Evolutionary conservation across 1,284 basidiomycete species (phyloP), one percentile per base, ranked within the genome.

Genomic region (Tilletiaria anomala): DNA sequence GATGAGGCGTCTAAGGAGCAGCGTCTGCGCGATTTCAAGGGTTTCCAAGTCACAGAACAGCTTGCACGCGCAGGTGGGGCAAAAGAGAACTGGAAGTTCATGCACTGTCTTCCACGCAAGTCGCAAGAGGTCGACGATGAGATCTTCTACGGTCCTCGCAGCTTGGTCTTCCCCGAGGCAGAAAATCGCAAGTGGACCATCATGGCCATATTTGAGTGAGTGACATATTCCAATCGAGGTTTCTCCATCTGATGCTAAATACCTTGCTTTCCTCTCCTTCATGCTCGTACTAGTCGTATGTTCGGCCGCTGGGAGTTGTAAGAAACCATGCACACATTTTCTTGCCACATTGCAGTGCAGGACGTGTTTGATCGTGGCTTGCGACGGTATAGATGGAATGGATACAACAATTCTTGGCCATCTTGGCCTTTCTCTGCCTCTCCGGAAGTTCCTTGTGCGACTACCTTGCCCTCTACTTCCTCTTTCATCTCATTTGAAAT

Each of bases 91-190:
- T 94, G 89, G 89, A 81, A 82, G 68, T 96, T 97, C 73, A 71
- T 96, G 72, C 91, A 97, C 66, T 97, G 91, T 67, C 73, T 97
- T 34, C 93, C 91, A 14, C 75, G 91, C 34, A 93, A 97, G 70
- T 70, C 76, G 42, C 75, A 96, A 54, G 91, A 97, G 70, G 93
- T 64, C 18, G 60, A 64, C 32, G 63, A 63, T 33, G 44, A 56
- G 18, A 61, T 67, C 12, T 68, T 68, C 41, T 67, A 67, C 38
- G 56, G 58, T 14, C 38, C 52, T 10, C 50, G 65, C 10, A 58
- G 55, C 0, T 42, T 68, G 17, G 65, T 68, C 29, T 68, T 67
- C 48, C 58, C 58, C 1, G 65, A 68, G 43, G 65, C 61, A 3
- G 65, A 67, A 53, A 68, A 68, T 43, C 45, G 65, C 21, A 67